phyloP scores from a whole-genome alignment of 805 yeast species.

The Lachancea cidri region DNA sequence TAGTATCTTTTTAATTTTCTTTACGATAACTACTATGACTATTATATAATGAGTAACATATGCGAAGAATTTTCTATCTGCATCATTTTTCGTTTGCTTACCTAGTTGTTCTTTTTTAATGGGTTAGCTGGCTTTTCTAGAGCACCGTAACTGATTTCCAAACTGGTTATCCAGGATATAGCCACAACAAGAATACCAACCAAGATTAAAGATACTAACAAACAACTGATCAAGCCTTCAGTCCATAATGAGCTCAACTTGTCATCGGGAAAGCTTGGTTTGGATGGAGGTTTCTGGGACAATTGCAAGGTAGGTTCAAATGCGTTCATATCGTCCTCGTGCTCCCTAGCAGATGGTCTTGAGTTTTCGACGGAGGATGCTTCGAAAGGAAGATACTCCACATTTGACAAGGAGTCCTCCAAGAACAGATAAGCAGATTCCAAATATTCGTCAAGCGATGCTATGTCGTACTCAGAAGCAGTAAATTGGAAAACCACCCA shows the following conservation, averaged over 20 bases:
- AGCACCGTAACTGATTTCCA: conserved; percentile 76
- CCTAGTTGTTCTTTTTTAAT: conserved; percentile 28
- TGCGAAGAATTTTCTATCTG: neutral
- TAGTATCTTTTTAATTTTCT: neutral
- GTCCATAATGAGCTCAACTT: conserved; percentile 32
- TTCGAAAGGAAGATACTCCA: conserved; percentile 21
- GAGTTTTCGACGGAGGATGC: conserved; percentile 2
- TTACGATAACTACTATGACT: neutral
- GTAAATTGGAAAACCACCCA: conserved; percentile 23
- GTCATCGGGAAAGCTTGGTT: conserved; percentile 13
- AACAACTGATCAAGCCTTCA: conserved; percentile 68
- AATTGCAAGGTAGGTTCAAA: conserved; percentile 3
- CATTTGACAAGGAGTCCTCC: conserved; percentile 17
- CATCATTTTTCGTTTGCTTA: neutral
- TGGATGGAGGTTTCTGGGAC: conserved; percentile 4
- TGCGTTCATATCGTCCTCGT: conserved; percentile 1
- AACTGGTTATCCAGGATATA: conserved; percentile 61
- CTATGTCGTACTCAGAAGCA: conserved; percentile 19
- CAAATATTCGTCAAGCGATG: conserved; percentile 23
- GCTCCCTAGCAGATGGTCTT: conserved; percentile 1
- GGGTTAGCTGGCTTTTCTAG: conserved; percentile 53
- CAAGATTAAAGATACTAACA: conserved; percentile 60
- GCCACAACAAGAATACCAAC: conserved; percentile 55
- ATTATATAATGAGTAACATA: neutral
- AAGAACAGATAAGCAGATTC: conserved; percentile 22